Evolutionary conservation across 345 rosid genomes (phyloP), one percentile per base, ranked within the genome.

Genomic region (Melaleuca quinquenervia): DNA sequence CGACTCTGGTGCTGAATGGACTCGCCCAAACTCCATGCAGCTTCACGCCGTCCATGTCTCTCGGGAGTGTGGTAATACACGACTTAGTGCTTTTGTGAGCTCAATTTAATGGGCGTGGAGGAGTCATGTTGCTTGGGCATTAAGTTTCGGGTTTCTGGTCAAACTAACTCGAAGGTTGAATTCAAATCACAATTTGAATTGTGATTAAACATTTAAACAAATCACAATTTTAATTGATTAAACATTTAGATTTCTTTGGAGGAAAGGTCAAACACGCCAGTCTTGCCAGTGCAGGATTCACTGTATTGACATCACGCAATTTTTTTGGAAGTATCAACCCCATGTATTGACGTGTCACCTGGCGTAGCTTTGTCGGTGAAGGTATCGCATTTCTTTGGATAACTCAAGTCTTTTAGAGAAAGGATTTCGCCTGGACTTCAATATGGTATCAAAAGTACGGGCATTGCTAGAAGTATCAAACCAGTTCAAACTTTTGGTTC

Each of bases 11-110:
- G 52, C 82, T 80, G 50, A 76, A 91, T 20, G 89, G 91, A 83
- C 93, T 91, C 5, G 54, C 4, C 88, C 88, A 88, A 24, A 41
- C 4, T 32, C 90, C 91, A 26, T 78, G 87, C 22, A 91, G 84
- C 90, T 87, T 89, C 82, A 90, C 88, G 48, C 84, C 89, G 29
- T 52, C 85, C 51, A 64, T 64, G 76, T 16, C 45, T 64, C 76
- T 64, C 22, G 29, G 16, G 76, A 64, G 76, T 18, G 44, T 64
- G 76, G 16, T 64, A 15, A 1, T 27, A 27, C 74, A 27, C 74
- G 74, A 36, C 76, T 64, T 29, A 8, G 44, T 29, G 76, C 76
- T 64, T 64, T 64, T 64, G 76, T 7, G 76, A 64, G 76, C 76
- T 64, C 44, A 64, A 64, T 64, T 64, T 64, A 64, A 64, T 29